These are phyloP conservation scores for Termitomyces sp. DNA, from an alignment of 768 basidiomycete genomes.

Conservation along the genomic window DNA sequence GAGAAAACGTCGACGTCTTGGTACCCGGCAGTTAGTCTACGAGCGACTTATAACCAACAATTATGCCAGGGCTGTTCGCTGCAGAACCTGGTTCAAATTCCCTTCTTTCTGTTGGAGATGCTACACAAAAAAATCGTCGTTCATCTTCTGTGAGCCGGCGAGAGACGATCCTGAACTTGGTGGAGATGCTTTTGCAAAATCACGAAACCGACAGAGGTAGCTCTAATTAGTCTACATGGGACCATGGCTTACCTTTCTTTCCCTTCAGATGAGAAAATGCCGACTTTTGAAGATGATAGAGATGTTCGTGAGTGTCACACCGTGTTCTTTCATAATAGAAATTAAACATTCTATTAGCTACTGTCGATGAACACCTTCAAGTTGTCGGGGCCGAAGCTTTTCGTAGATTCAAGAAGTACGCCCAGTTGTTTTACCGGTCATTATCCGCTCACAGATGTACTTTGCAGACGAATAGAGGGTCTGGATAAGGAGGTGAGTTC, in stretches of 20 bases:
- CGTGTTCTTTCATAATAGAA: not conserved
- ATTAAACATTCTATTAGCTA: conserved; percentile 30
- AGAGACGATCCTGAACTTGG: conserved; percentile 45
- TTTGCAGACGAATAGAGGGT: conserved; percentile 47
- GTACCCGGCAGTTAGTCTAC: not conserved
- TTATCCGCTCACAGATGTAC: not conserved
- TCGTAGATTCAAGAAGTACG: conserved; percentile 55
- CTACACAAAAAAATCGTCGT: conserved; percentile 22
- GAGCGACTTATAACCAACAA: conserved; percentile 2
- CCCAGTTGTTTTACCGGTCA: not conserved
- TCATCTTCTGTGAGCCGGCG: conserved; percentile 29
- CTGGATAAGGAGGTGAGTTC: conserved; percentile 57
- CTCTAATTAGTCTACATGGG: not conserved
- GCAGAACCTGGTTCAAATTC: conserved; percentile 17
- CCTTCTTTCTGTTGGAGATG: conserved; percentile 15
- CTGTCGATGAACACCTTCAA: conserved; percentile 68
- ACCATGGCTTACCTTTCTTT: not conserved
- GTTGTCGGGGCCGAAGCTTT: conserved; percentile 61
- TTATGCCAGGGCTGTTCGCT: conserved; percentile 16
- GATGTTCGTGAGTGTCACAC: conserved; percentile 53
- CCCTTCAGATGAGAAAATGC: conserved; percentile 28
- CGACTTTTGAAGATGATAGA: conserved; percentile 57
- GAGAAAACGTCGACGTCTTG: conserved; percentile 4
- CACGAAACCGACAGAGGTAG: conserved; percentile 27
- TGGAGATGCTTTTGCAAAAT: conserved; percentile 42